Evolutionary conservation across 257 asterid genomes (phyloP), one percentile per base, ranked within the genome.

Genomic region (Nemophila menziesii): DNA sequence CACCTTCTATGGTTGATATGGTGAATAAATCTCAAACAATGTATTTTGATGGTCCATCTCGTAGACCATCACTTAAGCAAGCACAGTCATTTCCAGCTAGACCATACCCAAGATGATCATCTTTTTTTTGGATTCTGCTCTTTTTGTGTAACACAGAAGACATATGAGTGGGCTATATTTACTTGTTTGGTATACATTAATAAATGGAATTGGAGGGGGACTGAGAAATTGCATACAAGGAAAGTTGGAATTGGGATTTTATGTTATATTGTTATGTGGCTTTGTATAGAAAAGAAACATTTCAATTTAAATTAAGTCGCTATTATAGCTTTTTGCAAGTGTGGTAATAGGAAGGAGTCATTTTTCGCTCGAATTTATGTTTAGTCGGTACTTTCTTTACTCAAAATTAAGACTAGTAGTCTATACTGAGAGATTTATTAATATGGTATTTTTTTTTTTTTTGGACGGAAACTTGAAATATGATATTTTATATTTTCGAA

Each of bases 1-100:
- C 98, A 1, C 94, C 77, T 7, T 76, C 94, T 0, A 90, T 90
- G 98, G 80, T 72, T 11, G 89, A 90, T 56, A 90, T 90, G 98
- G 82, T 90, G 34, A 70, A 52, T 39, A 55, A 79, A 56, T 90
- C 98, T 3, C 98, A 90, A 49, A 78, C 94, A 4, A 45, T 72
- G 87, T 4, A 58, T 29, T 50, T 72, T 8, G 72, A 80, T 15
- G 44, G 48, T n/a, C 69, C 90, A 13, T 5, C 60, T 22, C 64
- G 73, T 33, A 70, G 61, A 11, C 74, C 71, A 3, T 19, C 57
- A 3, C 53, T 72, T 3, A 63, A 80, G 64, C 69, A 74, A 0
- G 43, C 72, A 0, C 57, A 44, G 20, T 75, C 93, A 1, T 70
- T 75, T 33, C 76, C 64, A 8, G 68, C 75, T 2, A 60, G 57